Evolutionary conservation across 2,329 filamentous ascomycete genomes (phyloP), one percentile per base, ranked within the genome.

Genomic region (Fusarium euwallaceae): DNA sequence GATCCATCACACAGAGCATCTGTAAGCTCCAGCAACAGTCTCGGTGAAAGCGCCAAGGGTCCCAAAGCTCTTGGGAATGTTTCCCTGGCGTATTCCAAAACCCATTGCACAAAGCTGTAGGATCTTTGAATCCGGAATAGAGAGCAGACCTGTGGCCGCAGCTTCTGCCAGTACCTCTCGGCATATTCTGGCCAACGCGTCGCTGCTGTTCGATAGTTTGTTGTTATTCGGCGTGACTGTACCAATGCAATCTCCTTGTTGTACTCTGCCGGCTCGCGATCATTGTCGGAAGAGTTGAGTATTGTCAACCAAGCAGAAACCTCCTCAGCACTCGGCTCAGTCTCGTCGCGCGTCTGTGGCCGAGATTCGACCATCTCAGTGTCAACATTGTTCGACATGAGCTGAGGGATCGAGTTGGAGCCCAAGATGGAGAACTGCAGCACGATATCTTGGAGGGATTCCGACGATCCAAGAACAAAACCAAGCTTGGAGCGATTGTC

Each of bases 61-160:
- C 80, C 76, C 6, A 78, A 76, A 0, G 66, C 69, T 1, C 73
- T 69, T 1, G 83, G 82, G 61, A 76, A 82, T 3, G 69, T 78
- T 22, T 78, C 73, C 22, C 80, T 75, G 1, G 78, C 79, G 66
- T 82, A 83, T 53, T 84, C 82, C 22, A 84, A 66, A 4, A 76
- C 74, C 83, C 83, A 84, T 22, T 84, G 82, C 11, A 81, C 78
- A 36, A 84, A 83, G 67, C 79, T 81, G 56, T 75, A 79, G 1
- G 78, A 73, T 24, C 70, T 78, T 0, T 76, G 65, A 1, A 67
- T 53, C 3, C 70, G 66, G 58, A 84, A 84, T 6, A 84, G 76
- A 8, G 71, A 61, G 11, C 72, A 73, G 14, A 83, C 73, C 16
- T 80, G 72, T 1, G 75, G 55, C 37, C 72, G 39, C 4, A 83